Conservation (phyloP, 352 stramenopile species). For the Phytopythium cucurbitacearum region DNA sequence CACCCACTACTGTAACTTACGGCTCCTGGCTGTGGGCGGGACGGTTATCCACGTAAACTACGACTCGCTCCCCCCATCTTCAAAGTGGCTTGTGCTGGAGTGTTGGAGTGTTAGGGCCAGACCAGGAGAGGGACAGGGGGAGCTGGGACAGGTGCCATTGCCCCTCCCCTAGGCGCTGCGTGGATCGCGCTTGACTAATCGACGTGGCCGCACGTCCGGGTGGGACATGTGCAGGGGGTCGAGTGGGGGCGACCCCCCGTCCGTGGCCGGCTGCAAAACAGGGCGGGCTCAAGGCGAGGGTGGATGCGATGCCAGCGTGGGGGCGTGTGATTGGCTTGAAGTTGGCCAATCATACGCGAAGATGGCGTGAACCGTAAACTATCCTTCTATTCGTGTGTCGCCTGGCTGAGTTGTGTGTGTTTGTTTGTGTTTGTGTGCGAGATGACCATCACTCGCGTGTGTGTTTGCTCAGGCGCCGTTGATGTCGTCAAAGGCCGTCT, state of each 20-base stretch:
- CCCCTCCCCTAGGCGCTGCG: background rate
- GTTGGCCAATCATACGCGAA: constrained; percentile 1
- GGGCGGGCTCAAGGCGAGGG: background rate
- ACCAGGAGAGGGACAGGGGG: background rate
- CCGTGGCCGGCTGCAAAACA: background rate
- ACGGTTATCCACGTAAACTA: no score
- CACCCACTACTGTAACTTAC: constrained; percentile 1
- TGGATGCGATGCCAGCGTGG: constrained; percentile 7
- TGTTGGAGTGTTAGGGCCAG: constrained; percentile 3
- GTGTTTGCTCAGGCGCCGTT: no score
- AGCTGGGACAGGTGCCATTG: background rate
- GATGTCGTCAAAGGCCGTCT: no score
- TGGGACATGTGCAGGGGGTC: background rate
- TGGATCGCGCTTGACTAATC: background rate
- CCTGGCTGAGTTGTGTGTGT: background rate
- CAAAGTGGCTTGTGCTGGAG: background rate
- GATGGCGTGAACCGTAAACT: background rate
- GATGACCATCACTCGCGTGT: constrained; percentile 1
- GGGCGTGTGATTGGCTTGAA: constrained; percentile 1
- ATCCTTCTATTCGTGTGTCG: background rate
- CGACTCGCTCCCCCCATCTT: background rate
- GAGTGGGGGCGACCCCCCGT: constrained; percentile 1
- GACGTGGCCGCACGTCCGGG: background rate
- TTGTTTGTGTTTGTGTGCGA: background rate
- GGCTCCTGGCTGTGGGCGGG: background rate